A percentile compares a stretch with the other conserved stretches of the same genome.
phyloP scores from a whole-genome alignment of 208 protist species.

The Blastocrithidia nonstop region DNA sequence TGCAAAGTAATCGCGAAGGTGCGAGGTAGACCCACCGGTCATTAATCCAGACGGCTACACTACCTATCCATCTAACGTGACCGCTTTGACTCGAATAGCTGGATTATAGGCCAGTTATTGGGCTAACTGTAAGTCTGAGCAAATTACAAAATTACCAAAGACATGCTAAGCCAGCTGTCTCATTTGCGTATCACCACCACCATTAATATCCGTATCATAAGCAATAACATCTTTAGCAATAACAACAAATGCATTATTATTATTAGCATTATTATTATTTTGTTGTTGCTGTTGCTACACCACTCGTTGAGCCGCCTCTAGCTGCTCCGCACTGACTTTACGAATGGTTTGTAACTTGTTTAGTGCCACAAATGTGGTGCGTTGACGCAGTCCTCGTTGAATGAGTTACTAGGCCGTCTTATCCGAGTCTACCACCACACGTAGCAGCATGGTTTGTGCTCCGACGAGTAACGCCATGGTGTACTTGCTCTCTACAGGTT shows the following conservation, averaged over 20 bases:
- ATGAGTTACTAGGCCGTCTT: conserved; percentile 89
- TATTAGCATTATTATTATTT: conserved; percentile 3
- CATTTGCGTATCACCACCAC: neutral
- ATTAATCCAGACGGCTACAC: conserved; percentile 96
- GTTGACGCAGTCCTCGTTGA: conserved; percentile 74
- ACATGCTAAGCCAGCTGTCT: conserved; percentile 69
- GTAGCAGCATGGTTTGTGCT: conserved; percentile 83
- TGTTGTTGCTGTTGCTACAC: conserved; percentile 19
- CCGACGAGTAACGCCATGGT: conserved; percentile 88
- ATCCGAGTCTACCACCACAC: conserved; percentile 92
- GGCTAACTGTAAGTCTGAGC: conserved; percentile 59
- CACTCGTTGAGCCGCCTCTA: conserved; percentile 20
- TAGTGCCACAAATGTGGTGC: conserved; percentile 97
- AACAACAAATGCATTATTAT: too few relatives aligned
- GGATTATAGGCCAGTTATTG: conserved; percentile 78
- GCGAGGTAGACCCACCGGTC: conserved; percentile 86
- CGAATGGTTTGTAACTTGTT: conserved; percentile 59
- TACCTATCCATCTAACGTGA: conserved; percentile 98
- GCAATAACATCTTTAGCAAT: too few relatives aligned
- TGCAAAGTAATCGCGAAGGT: conserved; percentile 57
- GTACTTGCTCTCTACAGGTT: conserved; percentile 43
- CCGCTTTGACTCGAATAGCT: conserved; percentile 65
- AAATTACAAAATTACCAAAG: conserved; percentile 95
- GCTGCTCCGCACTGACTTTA: conserved; percentile 11
- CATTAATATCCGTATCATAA: too few relatives aligned